Percentiles rank a stretch among this genome's conserved stretches.
These are phyloP conservation scores for Zopfia rhizophila DNA, from an alignment of 2,329 filamentous ascomycete species.

Conservation along the genomic window DNA sequence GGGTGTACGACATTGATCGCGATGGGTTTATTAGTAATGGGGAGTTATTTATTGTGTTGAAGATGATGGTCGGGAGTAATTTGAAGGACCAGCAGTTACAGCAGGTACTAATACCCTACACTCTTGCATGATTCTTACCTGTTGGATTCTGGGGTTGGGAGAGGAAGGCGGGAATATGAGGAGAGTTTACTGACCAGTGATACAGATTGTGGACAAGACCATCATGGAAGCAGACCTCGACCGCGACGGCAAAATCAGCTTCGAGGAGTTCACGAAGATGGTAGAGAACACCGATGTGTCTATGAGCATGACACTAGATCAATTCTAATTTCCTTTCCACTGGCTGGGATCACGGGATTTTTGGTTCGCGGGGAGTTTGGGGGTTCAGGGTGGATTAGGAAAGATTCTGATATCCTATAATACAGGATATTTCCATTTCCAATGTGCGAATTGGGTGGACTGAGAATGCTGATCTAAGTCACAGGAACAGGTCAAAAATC, in stretches of 20 bases:
- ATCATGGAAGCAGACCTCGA: conserved; percentile 99
- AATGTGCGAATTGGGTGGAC: too few species aligned
- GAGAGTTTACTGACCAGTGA: conserved; percentile 16
- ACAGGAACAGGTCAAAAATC: too few species aligned
- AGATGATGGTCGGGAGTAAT: conserved; percentile 99
- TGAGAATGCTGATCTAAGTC: too few species aligned
- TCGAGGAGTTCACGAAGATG: conserved; percentile 99
- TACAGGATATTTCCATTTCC: conserved; percentile 23
- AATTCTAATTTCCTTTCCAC: conserved; percentile 44
- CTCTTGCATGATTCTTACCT: neutral
- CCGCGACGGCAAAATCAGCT: conserved; percentile 97
- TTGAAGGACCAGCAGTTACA: conserved; percentile 98
- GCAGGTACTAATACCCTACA: conserved; percentile 62
- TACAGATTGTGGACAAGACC: conserved; percentile 97
- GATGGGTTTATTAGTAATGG: conserved; percentile 99
- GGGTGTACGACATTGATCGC: conserved; percentile 99
- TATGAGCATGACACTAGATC: conserved; percentile 75
- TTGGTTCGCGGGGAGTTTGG: conserved; percentile 46
- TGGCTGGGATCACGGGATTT: conserved; percentile 29
- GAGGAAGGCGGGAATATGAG: neutral
- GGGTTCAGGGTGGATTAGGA: conserved; percentile 35
- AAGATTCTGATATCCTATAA: conserved; percentile 42
- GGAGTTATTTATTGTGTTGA: conserved; percentile 98
- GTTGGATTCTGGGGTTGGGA: too few species aligned
- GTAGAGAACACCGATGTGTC: conserved; percentile 88